Percentiles rank a stretch among this genome's conserved stretches.
Evolutionary conservation across 2,329 filamentous ascomycete species (phyloP).

Genomic region (Aspergillus ustus): DNA sequence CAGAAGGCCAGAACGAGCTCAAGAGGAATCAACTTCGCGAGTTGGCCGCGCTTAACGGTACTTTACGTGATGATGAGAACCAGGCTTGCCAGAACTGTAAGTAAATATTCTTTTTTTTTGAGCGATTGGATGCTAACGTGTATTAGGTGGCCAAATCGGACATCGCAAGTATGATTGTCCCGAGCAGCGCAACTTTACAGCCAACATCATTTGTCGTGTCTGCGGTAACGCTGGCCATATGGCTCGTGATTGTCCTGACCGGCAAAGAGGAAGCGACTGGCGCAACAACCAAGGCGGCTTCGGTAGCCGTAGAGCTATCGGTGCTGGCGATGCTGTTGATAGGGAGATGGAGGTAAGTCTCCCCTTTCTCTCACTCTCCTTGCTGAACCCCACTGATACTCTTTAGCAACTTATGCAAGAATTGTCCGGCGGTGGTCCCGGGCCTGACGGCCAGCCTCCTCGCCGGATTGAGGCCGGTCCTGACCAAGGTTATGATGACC

Average conservation of each 20-base stretch:
- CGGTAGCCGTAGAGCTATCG: conserved; percentile 64
- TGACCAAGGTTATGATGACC: conserved; percentile 55
- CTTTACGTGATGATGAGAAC: conserved; percentile 97
- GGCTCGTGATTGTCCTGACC: conserved; percentile 95
- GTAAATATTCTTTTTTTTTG: conserved; percentile 27
- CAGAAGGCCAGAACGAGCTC: conserved; percentile 97
- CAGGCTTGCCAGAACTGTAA: conserved; percentile 96
- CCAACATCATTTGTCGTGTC: conserved; percentile 97
- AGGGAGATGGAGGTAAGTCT: conserved; percentile 87
- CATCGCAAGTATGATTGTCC: conserved; percentile 99
- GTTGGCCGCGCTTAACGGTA: conserved; percentile 97
- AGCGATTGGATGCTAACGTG: neutral
- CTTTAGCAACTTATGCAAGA: conserved; percentile 93
- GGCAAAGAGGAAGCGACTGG: conserved; percentile 88
- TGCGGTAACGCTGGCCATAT: conserved; percentile 98
- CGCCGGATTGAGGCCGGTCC: conserved; percentile 87
- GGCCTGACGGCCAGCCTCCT: conserved; percentile 63
- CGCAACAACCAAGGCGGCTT: conserved; percentile 70
- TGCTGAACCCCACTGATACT: neutral
- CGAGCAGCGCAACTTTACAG: conserved; percentile 97
- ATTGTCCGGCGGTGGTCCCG: conserved; percentile 73
- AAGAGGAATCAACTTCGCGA: conserved; percentile 99
- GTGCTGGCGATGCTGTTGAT: conserved; percentile 81
- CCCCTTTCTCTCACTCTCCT: neutral
- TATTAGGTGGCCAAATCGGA: conserved; percentile 83